phyloP scores from a whole-genome alignment of 345 rosid species.

The rapeseed (Brassica napus) region Da-Ae NC_063447.1:28553001-28553500 shows the following conservation, averaged over 20 bases:
- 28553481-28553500: constrained; percentile 71
- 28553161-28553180: not conserved
- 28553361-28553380: constrained; percentile 53
- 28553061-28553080: not conserved
- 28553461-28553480: constrained; percentile 78
- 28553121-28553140: constrained; percentile 8
- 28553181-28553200: not conserved
- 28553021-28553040: not conserved
- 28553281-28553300: constrained; percentile 57
- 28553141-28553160: not conserved
- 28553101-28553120: not conserved
- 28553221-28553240: constrained; percentile 16
- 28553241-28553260: constrained; percentile 8
- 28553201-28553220: constrained; percentile 17
- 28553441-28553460: constrained; percentile 62
- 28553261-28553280: constrained; percentile 41
- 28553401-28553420: constrained; percentile 78
- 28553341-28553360: constrained; percentile 82
- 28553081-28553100: constrained; percentile 17
- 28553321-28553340: constrained; percentile 82
- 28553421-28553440: constrained; percentile 67
- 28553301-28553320: constrained; percentile 36
- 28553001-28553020: constrained; percentile 3
- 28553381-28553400: constrained; percentile 38
- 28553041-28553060: not conserved